A percentile compares a stretch with the other conserved stretches of the same genome.
These are phyloP conservation scores for Fusarium goolgardi DNA, from an alignment of 2,329 filamentous ascomycete species.

Conservation along the genomic window DNA sequence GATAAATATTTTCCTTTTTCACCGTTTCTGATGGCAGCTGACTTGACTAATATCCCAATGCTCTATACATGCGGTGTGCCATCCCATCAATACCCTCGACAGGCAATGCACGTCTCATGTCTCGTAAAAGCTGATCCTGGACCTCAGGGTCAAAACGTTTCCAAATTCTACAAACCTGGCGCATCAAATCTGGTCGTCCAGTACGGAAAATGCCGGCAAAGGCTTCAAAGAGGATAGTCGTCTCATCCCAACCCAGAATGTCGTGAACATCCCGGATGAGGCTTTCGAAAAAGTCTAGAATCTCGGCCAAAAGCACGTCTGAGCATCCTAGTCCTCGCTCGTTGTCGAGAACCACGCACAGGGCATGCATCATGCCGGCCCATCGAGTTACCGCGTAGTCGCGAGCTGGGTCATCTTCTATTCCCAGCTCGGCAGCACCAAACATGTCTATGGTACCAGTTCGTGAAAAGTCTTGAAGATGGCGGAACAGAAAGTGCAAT, in stretches of 20 bases:
- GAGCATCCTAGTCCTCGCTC: constrained; percentile 47
- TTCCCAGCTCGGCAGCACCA: constrained; percentile 21
- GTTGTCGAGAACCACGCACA: constrained; percentile 48
- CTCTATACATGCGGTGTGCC: constrained; percentile 41
- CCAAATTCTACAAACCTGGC: constrained; percentile 40
- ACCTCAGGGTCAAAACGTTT: constrained; percentile 36
- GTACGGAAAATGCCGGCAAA: constrained; percentile 42
- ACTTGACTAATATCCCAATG: constrained; percentile 26
- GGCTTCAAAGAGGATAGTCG: constrained; percentile 39
- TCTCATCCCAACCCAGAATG: constrained; percentile 23
- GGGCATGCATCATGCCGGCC: constrained; percentile 33
- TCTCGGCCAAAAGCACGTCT: constrained; percentile 36
- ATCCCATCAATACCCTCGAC: constrained; percentile 24
- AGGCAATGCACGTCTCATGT: constrained; percentile 31
- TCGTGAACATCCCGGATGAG: constrained; percentile 40
- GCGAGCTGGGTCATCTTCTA: constrained; percentile 13
- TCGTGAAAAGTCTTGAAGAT: constrained; percentile 29
- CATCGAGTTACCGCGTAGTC: constrained; percentile 19
- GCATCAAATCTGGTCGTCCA: constrained; percentile 8
- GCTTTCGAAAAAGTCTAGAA: constrained; percentile 43
- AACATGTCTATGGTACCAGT: constrained; percentile 36
- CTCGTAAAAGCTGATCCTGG: constrained; percentile 33
- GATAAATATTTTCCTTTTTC: not conserved
- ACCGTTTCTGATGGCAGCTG: not conserved
- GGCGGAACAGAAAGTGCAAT: constrained; percentile 34